Evolutionary conservation across 2,329 filamentous ascomycete species (phyloP), one percentile per base, ranked within the genome.

Genomic region (Fusarium lyarnte): DNA sequence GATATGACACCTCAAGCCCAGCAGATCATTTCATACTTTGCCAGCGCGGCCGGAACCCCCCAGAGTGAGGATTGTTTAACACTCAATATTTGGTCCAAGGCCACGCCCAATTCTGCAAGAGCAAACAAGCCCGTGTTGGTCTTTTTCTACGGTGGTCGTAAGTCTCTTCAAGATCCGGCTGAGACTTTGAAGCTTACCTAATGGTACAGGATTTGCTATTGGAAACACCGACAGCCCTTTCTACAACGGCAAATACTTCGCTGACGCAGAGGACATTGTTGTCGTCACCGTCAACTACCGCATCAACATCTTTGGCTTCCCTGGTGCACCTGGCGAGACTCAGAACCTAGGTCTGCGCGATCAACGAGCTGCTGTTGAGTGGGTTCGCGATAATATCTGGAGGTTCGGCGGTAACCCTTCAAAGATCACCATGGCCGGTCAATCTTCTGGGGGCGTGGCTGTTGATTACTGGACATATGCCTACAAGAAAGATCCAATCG

Each of bases 401-500:
- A 60, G 61, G 6, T 82, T 81, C 21, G 80, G 80, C 5, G 78
- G 79, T 1, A 73, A 77, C 14, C 71, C 78, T 3, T 41, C 47
- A 5, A 79, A 76, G 29, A 80, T 82, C n/a, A 81, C 80, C 25
- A 76, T 81, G n/a, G 69, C 75, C 9, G 80, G 80, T 5, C 76
- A 82, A 64, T 81, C 80, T 5, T 80, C 80, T 0, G 80, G 80
- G 0, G 76, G 80, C 2, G 79, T 83, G 1, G 77, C 81, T 2
- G 83, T 83, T 1, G 85, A 88, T 69, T 83, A 84, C 74, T 86
- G 84, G 79, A 81, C 84, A 9, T 88, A 86, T 57, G 84, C 86
- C 6, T 87, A 84, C 85, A 52, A 72, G 5, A 62, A 84, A 0
- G 84, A 88, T 45, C 85, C 87, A 10, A 88, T 88, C 29, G 82